Evolutionary conservation across 164 flowering plant species (phyloP).

Genomic region (Vitis amurensis): DNA sequence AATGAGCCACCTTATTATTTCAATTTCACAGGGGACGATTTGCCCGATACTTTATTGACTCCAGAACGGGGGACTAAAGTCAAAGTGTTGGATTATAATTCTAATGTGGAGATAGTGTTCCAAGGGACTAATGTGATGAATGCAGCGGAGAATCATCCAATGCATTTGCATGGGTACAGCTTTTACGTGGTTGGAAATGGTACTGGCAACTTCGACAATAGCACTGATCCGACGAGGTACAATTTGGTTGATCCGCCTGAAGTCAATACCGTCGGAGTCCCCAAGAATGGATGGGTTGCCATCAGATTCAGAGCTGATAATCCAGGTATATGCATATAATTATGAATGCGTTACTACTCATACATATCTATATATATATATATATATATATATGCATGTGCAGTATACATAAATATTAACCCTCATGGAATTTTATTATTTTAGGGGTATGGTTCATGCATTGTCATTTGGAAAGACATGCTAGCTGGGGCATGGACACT

Average conservation of each 20-base stretch:
- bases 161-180: conserved; percentile 28
- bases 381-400: not conserved
- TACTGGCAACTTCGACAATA: conserved; percentile 15
- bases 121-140: conserved; percentile 14
- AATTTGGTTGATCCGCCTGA: conserved; percentile 24
- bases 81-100: conserved; percentile 6
- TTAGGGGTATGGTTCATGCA: conserved; percentile 11
- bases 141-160: conserved; percentile 18
- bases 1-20: conserved; percentile 2
- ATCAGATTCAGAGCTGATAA: conserved; percentile 22
- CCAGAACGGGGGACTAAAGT: conserved; percentile 9
- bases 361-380: not conserved
- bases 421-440: too few species aligned
- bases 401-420: too few species aligned
- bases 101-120: conserved; percentile 21
- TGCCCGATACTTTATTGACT: not conserved
- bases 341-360: too few species aligned
- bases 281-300: conserved; percentile 23
- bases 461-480: conserved; percentile 6
- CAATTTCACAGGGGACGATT: conserved; percentile 10
- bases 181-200: conserved; percentile 25
- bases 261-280: conserved; percentile 21
- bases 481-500: conserved; percentile 8
- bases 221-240: conserved; percentile 10
- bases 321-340: conserved; percentile 11